These are phyloP conservation scores for Penicillium sp. DNA, from an alignment of 2,329 filamentous ascomycete species.

Conservation along the genomic window DNA sequence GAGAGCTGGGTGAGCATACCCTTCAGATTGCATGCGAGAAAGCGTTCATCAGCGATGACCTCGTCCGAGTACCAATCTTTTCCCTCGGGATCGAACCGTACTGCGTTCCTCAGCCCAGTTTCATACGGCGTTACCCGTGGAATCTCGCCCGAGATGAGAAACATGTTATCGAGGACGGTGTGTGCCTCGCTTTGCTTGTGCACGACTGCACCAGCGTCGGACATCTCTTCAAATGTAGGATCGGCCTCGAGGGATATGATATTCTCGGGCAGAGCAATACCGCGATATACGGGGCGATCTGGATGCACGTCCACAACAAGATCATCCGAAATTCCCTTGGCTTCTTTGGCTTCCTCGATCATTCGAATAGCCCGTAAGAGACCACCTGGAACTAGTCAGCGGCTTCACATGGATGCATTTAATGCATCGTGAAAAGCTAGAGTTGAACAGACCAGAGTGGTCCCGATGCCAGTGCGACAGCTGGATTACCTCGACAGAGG, in stretches of 20 bases:
- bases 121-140: slow-evolving; percentile 50
- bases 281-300: slow-evolving; percentile 48
- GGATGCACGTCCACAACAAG: slow-evolving; percentile 51
- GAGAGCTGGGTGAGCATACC: slow-evolving; percentile 29
- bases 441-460: slow-evolving; percentile 44
- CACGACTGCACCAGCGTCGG: slow-evolving; percentile 40
- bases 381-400: slow-evolving; percentile 35
- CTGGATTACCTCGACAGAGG: slow-evolving; percentile 45
- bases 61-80: slow-evolving; percentile 48
- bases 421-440: not conserved
- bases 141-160: slow-evolving; percentile 52
- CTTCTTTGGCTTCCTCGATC: slow-evolving; percentile 42
- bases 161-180: slow-evolving; percentile 47
- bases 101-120: slow-evolving; percentile 43
- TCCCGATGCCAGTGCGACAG: slow-evolving; percentile 54
- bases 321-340: slow-evolving; percentile 15
- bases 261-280: slow-evolving; percentile 39
- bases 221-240: slow-evolving; percentile 48
- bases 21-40: slow-evolving; percentile 52
- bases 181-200: slow-evolving; percentile 40
- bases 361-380: slow-evolving; percentile 47
- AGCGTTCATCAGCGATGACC: slow-evolving; percentile 49
- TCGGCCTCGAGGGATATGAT: slow-evolving; percentile 51
- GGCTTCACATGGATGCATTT: not conserved
- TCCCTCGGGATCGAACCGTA: slow-evolving; percentile 40